Percentiles rank a stretch among this genome's conserved stretches.
Evolutionary conservation across 768 basidiomycete genomes (phyloP).

Genomic region (Russula abietina): DNA sequence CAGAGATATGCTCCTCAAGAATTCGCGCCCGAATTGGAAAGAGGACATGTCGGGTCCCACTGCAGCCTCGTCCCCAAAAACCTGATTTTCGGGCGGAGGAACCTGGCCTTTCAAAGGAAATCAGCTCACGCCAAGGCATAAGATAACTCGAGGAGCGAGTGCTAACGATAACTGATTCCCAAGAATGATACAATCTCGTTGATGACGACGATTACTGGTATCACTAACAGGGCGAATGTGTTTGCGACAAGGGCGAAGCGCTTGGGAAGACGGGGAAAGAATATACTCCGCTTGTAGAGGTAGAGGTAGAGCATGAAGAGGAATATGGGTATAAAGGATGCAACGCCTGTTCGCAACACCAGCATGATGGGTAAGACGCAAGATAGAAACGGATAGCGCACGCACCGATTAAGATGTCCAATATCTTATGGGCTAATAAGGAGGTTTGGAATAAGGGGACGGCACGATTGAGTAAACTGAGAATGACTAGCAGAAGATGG

Average conservation of each 20-base stretch:
- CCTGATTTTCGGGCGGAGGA: not conserved
- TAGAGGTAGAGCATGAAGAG: slow-evolving; percentile 59
- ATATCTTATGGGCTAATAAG: slow-evolving; percentile 40
- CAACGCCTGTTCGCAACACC: slow-evolving; percentile 33
- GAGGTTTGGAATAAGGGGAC: slow-evolving; percentile 46
- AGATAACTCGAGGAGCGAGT: slow-evolving; percentile 24
- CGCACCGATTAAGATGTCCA: slow-evolving; percentile 62
- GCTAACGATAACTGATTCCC: slow-evolving; percentile 48
- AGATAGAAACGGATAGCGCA: not conserved
- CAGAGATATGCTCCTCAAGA: slow-evolving; percentile 57
- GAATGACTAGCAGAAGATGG: slow-evolving; percentile 51
- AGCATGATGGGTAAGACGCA: not conserved
- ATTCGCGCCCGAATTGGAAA: slow-evolving; percentile 43
- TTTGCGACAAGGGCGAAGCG: slow-evolving; percentile 42
- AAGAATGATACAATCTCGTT: slow-evolving; percentile 64
- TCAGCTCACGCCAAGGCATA: not conserved
- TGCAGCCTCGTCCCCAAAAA: slow-evolving; percentile 23
- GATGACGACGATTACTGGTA: slow-evolving; percentile 48
- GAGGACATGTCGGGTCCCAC: slow-evolving; percentile 39
- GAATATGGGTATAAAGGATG: slow-evolving; percentile 61
- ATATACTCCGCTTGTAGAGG: slow-evolving; percentile 46
- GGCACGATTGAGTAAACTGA: slow-evolving; percentile 56
- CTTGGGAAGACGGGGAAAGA: slow-evolving; percentile 48
- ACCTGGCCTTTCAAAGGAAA: slow-evolving; percentile 1
- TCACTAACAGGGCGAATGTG: slow-evolving; percentile 43